These are phyloP conservation scores for Cadophora sp. DNA, from an alignment of 2,329 filamentous ascomycete genomes.

Conservation along the genomic window DNA sequence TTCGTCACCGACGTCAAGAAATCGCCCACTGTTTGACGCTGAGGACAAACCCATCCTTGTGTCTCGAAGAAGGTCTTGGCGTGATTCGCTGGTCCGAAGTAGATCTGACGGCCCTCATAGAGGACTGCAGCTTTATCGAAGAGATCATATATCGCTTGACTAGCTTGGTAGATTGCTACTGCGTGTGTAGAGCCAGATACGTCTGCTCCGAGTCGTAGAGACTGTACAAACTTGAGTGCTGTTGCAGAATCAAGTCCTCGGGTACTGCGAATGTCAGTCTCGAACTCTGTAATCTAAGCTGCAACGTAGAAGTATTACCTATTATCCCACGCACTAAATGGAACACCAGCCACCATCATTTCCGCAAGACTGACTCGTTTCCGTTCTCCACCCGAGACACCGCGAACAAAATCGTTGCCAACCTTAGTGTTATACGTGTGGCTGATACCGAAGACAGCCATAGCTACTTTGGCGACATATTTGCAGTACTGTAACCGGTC, in stretches of 20 bases:
- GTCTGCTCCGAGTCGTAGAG: constrained; percentile 69
- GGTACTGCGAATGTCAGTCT: constrained; percentile 49
- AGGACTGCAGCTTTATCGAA: constrained; percentile 75
- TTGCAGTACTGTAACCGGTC: constrained; percentile 58
- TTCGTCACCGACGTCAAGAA: constrained; percentile 81
- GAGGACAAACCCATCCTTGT: constrained; percentile 74
- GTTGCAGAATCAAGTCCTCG: constrained; percentile 77
- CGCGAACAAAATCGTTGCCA: constrained; percentile 74
- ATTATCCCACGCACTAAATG: constrained; percentile 46
- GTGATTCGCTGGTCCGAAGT: constrained; percentile 67
- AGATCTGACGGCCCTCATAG: constrained; percentile 74
- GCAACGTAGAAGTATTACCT: background rate
- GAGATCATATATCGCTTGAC: constrained; percentile 70
- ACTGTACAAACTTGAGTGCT: constrained; percentile 74
- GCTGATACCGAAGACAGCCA: constrained; percentile 75
- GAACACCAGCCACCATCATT: constrained; percentile 65
- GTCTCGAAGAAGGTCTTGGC: constrained; percentile 74
- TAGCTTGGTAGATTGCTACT: constrained; percentile 77
- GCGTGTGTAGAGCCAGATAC: constrained; percentile 66
- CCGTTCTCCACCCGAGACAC: constrained; percentile 73
- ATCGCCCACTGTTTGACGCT: constrained; percentile 61
- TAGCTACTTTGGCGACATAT: constrained; percentile 60
- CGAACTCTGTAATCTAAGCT: background rate
- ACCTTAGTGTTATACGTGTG: constrained; percentile 77
- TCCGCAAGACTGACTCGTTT: constrained; percentile 86